Evolutionary conservation across 2,329 filamentous ascomycete species (phyloP), one percentile per base, ranked within the genome.

Genomic region (Fusarium austroafricanum): DNA sequence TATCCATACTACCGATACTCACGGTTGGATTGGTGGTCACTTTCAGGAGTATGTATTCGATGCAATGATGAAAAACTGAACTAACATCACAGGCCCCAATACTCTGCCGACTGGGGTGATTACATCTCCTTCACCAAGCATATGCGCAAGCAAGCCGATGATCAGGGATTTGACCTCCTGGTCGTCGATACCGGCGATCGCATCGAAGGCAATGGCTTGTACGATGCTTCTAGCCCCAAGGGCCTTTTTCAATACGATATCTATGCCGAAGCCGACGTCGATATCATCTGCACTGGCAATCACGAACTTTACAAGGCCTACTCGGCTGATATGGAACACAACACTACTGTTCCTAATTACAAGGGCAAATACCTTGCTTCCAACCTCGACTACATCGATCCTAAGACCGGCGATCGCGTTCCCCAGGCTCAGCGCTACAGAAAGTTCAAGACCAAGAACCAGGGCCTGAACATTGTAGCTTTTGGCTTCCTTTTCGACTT

Each of bases 401-500:
- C 90, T 2, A 82, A 87, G 58, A 92, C 90, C 1, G 90, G 91
- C 18, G 84, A 92, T 67, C 83, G 87, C 40, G 86, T 91, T 51
- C 92, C 94, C 2, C 87, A 97, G 72, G 93, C 94, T 9, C 90
- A 89, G 71, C 87, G 94, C 12, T 98, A 90, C 79, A 90, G 91
- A 77, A 96, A 93, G 75, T 97, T 99, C 79, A 94, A 87, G 57
- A 99, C 96, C 8, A 94, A 94, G 83, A 93, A 96, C 70, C 92
- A 93, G 71, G 92, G 91, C 6, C 89, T 97, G 61, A 87, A 91
- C 17, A 88, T 99, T 59, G 83, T 97, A 47, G 92, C 95, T 0
- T 94, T 99, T 77, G 96, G 96, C 3, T 98, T 99, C 79, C 82
- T 99, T 5, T 99, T 97, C 79, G 90, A 99, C 80, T 99, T 99